Evolutionary conservation across 345 rosid genomes (phyloP).

Genomic region (Aquilaria malaccensis): DNA sequence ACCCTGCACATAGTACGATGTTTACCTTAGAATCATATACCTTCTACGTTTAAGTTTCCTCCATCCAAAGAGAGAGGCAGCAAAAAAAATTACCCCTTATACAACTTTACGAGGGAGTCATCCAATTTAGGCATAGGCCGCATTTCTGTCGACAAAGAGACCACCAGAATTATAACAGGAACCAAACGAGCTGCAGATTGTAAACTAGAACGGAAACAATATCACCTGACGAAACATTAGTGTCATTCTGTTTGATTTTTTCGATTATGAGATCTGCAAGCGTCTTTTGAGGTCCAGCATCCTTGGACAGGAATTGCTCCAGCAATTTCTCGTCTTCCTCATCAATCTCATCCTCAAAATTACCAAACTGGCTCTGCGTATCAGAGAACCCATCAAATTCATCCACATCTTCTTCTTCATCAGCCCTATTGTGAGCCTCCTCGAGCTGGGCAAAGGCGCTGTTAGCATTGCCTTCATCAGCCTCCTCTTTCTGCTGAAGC

Average conservation of each 20-base stretch:
- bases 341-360: slow-evolving; percentile 61
- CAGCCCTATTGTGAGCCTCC: slow-evolving; percentile 25
- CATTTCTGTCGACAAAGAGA: slow-evolving; percentile 40
- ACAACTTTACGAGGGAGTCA: slow-evolving; percentile 49
- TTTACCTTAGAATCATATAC: neutral
- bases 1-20: slow-evolving; percentile 38
- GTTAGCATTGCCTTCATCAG: slow-evolving; percentile 25
- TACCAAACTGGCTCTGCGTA: slow-evolving; percentile 47
- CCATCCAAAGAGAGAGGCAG: neutral
- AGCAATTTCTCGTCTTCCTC: slow-evolving; percentile 80
- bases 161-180: neutral
- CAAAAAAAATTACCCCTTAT: slow-evolving; percentile 50
- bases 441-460: slow-evolving; percentile 30
- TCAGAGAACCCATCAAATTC: slow-evolving; percentile 57
- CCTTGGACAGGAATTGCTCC: slow-evolving; percentile 69
- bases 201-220: neutral
- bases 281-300: slow-evolving; percentile 57
- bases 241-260: slow-evolving; percentile 56
- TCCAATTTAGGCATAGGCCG: slow-evolving; percentile 69
- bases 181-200: neutral
- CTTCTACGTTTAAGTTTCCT: neutral
- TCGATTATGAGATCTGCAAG: slow-evolving; percentile 72
- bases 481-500: slow-evolving; percentile 84
- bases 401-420: slow-evolving; percentile 52
- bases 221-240: slow-evolving; percentile 55